phyloP scores from a whole-genome alignment of 352 stramenopile species.

The Globisporangium splendens region DNA sequence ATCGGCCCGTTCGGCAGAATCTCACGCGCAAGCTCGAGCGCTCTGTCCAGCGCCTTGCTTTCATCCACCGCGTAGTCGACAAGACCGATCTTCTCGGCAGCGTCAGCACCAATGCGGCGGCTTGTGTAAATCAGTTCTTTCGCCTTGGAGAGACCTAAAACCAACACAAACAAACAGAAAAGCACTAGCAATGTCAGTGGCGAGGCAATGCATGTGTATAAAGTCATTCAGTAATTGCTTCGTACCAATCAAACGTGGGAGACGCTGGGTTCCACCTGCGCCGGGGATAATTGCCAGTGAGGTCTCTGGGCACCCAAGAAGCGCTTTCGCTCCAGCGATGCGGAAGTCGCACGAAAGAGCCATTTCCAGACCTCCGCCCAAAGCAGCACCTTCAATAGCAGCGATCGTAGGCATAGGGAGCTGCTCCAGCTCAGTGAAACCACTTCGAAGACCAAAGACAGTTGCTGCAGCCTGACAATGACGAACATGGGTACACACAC shows the following conservation, averaged over 20 bases:
- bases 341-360: constrained; percentile 91
- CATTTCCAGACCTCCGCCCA: constrained; percentile 91
- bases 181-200: background rate
- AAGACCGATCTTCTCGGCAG: constrained; percentile 83
- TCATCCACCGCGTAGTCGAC: constrained; percentile 86
- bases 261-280: constrained; percentile 90
- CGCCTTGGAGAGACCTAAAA: constrained; percentile 74
- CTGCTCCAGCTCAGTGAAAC: constrained; percentile 84
- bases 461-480: constrained; percentile 50
- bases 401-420: constrained; percentile 92
- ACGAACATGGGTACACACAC: background rate
- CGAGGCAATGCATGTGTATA: too few relatives aligned
- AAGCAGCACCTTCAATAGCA: constrained; percentile 87
- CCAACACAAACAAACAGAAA: background rate
- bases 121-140: constrained; percentile 95
- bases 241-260: constrained; percentile 88
- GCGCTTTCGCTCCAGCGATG: constrained; percentile 82
- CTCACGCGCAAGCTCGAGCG: constrained; percentile 81
- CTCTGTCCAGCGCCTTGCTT: constrained; percentile 62
- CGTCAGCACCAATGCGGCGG: constrained; percentile 66
- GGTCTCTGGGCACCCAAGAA: constrained; percentile 90
- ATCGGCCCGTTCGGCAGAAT: constrained; percentile 91
- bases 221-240: background rate
- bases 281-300: constrained; percentile 91
- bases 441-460: constrained; percentile 64